These are phyloP conservation scores for Chalciporus piperatus DNA, from an alignment of 768 basidiomycete species.

Conservation along the genomic window DNA sequence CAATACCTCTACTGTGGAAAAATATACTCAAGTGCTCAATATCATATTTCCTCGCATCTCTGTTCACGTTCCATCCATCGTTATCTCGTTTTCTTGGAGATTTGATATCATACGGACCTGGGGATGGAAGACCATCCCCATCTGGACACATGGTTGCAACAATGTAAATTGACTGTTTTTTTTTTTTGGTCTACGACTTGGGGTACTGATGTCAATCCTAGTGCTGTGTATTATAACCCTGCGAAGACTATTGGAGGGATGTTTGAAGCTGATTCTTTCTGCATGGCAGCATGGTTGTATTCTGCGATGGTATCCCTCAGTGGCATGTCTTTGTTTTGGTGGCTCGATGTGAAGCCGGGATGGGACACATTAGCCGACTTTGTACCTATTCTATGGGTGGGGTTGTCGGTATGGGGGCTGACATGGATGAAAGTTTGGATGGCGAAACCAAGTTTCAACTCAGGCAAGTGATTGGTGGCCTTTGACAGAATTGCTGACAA, in stretches of 20 bases:
- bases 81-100: constrained; percentile 70
- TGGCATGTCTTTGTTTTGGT: constrained; percentile 79
- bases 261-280: constrained; percentile 87
- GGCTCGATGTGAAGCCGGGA: constrained; percentile 66
- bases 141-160: constrained; percentile 93
- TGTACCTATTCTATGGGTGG: constrained; percentile 79
- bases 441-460: constrained; percentile 83
- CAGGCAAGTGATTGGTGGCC: constrained; percentile 45
- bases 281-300: constrained; percentile 65
- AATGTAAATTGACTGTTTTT: constrained; percentile 46
- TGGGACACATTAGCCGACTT: constrained; percentile 74
- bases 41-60: constrained; percentile 84
- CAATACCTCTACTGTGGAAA: constrained; percentile 50
- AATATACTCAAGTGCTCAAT: constrained; percentile 90
- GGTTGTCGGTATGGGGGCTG: constrained; percentile 71
- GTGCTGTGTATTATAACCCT: constrained; percentile 88
- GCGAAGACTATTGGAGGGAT: constrained; percentile 92
- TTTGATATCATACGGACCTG: constrained; percentile 49
- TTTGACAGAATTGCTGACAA: background rate
- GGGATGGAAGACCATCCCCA: constrained; percentile 55
- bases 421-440: constrained; percentile 95
- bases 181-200: background rate
- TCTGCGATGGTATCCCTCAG: constrained; percentile 70
- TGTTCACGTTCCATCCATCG: constrained; percentile 87
- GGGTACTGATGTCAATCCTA: constrained; percentile 25